Conservation (phyloP, 495 filamentous ascomycete genomes). For the Aspergillus ellipticus region DNA sequence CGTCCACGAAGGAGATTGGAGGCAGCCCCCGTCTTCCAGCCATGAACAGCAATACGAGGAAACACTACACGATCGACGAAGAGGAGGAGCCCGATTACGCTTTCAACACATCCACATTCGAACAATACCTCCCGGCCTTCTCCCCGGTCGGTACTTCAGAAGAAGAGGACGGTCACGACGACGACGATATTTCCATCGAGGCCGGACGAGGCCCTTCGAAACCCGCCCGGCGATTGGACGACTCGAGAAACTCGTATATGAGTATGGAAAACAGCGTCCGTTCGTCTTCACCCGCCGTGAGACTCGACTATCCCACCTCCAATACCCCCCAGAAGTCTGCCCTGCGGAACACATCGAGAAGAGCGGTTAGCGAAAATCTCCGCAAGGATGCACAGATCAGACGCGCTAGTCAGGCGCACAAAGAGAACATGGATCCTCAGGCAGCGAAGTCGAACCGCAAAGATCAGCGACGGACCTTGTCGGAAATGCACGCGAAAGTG, state of each 20-base stretch:
- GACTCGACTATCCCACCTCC: conserved; percentile 41
- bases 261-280: conserved; percentile 47
- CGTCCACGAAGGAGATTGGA: conserved; percentile 47
- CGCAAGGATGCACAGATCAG: conserved; percentile 44
- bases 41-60: conserved; percentile 28
- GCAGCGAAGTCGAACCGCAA: conserved; percentile 29
- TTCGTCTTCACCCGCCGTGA: conserved; percentile 45
- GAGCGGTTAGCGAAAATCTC: conserved; percentile 38
- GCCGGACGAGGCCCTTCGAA: conserved; percentile 40
- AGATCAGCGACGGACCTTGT: conserved; percentile 42
- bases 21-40: conserved; percentile 36
- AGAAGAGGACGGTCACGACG: conserved; percentile 32
- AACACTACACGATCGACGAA: conserved; percentile 15
- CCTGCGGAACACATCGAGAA: conserved; percentile 22
- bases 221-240: conserved; percentile 32
- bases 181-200: conserved; percentile 43
- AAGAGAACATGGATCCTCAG: conserved; percentile 43
- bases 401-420: conserved; percentile 42
- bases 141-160: conserved; percentile 42
- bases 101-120: conserved; percentile 62
- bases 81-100: conserved; percentile 44
- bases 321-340: conserved; percentile 40
- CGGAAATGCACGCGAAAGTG: conserved; percentile 54
- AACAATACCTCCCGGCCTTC: conserved; percentile 61
- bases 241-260: conserved; percentile 43